Evolutionary conservation across 306 rosid genomes (phyloP), one percentile per base, ranked within the genome.

Genomic region (Phaseolus lunatus): DNA sequence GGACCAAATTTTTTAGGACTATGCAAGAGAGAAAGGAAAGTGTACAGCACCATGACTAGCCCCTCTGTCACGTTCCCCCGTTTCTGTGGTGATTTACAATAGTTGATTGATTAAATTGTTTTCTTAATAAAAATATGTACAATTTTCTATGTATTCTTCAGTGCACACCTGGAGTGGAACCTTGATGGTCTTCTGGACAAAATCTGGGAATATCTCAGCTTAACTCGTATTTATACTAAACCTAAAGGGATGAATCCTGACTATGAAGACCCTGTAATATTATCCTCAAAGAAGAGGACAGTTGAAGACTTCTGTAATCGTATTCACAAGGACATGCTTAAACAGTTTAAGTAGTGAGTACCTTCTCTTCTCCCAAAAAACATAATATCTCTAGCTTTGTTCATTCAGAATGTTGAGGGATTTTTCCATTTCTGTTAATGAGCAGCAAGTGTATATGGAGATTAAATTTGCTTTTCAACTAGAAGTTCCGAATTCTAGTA

Each of bases 191-290:
- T 95, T 83, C 87, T 95, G 87, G 99, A 95, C 14, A 95, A 87
- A 85, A 83, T 95, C 57, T 95, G 99, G 97, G 97, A 95, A 70
- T 95, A 95, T 84, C 96, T 95, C 50, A 58, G 33, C 80, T 89
- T 95, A 84, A 95, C 99, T 73, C 97, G 99, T 27, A 89, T 95
- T 76, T 92, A 89, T 85, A 95, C 99, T 11, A 95, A 95, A 83
- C 99, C 99, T 33, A 95, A 90, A 81, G 99, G 99, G 79, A 88
- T 95, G 97, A 95, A 95, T 88, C 99, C 97, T 43, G 99, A 95
- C 80, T 95, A 95, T 66, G 99, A 95, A 87, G 99, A 95, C 70
- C 99, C 97, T 57, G 99, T 95, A 59, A 95, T 95, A 79, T 89
- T 95, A 70, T 95, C 99, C 0, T 95, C 99, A 16, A 95, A 86